Base-by-base conservation (phyloP, 2,329 filamentous ascomycete species). In the Fusarium penzigii region DNA sequence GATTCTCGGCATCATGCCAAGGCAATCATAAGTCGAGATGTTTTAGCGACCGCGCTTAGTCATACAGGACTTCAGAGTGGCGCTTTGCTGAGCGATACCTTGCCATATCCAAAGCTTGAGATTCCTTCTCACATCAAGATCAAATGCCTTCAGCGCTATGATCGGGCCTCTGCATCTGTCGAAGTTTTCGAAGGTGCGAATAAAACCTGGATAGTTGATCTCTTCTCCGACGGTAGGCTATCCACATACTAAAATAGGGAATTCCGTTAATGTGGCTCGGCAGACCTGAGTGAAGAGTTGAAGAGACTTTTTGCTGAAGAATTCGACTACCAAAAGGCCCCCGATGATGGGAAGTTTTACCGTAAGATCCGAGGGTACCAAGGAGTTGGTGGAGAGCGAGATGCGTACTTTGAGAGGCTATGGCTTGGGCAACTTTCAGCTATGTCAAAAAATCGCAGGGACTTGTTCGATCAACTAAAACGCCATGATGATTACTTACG, bases 151-250 rank as follows among this genome's bases (percentile, higher is more conserved):
- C n/a, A n/a, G n/a, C n/a, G n/a, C n/a, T n/a, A n/a, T n/a, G n/a
- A n/a, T n/a, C n/a, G n/a, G n/a, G n/a, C n/a, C n/a, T n/a, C n/a
- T n/a, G n/a, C n/a, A n/a, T n/a, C n/a, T n/a, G n/a, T n/a, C n/a
- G n/a, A n/a, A n/a, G n/a, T n/a, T n/a, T n/a, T n/a, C n/a, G n/a
- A n/a, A n/a, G n/a, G n/a, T n/a, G n/a, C n/a, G n/a, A n/a, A n/a
- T n/a, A n/a, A n/a, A n/a, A n/a, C n/a, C n/a, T 71, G 60, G 67
- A 62, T 53, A 16, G 65, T 70, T 2, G 63, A 71, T 53, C 48
- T 70, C n/a, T 71, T 67, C 48, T 49, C 61, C 11, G 56, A 63
- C 53, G 58, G 65, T 68, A 20, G 12, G 43, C 39, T 39, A 3
- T 25, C 29, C 32, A 25, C 36, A 13, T 20, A 29, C 20, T 13